A percentile compares a stretch with the other conserved stretches of the same genome.
Conservation (phyloP, 805 yeast species). For the Schizosaccharomyces cryophilus region DNA sequence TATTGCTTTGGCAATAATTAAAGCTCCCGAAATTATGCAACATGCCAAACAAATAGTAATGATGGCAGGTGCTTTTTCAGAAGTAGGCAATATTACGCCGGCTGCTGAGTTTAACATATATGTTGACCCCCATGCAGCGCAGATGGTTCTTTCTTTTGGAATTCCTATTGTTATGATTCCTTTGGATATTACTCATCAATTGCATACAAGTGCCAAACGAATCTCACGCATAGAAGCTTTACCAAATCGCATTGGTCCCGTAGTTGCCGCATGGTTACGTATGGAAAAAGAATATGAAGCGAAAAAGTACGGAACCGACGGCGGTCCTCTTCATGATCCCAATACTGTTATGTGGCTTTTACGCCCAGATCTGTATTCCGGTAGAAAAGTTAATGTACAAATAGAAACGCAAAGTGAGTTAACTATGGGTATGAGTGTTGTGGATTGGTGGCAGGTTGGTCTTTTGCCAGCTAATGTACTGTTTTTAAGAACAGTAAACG, state of each 20-base stretch:
- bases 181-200: conserved; percentile 41
- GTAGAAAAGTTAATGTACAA: conserved; percentile 14
- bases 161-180: conserved; percentile 34
- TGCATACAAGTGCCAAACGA: conserved; percentile 9
- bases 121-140: conserved; percentile 20
- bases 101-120: conserved; percentile 20
- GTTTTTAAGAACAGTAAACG: neutral
- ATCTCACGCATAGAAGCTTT: conserved; percentile 10
- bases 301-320: conserved; percentile 4
- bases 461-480: neutral
- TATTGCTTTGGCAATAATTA: conserved; percentile 18
- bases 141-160: conserved; percentile 12
- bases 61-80: conserved; percentile 19
- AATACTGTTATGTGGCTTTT: neutral
- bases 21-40: conserved; percentile 16
- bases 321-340: conserved; percentile 7
- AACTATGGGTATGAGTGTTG: conserved; percentile 16
- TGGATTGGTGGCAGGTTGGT: conserved; percentile 12
- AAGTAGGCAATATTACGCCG: conserved; percentile 20
- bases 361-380: conserved; percentile 4
- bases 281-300: conserved; percentile 5
- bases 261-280: conserved; percentile 11
- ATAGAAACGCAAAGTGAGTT: conserved; percentile 19
- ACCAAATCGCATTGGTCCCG: conserved; percentile 18
- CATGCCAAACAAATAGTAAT: conserved; percentile 14